phyloP scores from a whole-genome alignment of 176 grass and related monocot species.

The Puya raimondii region DNA sequence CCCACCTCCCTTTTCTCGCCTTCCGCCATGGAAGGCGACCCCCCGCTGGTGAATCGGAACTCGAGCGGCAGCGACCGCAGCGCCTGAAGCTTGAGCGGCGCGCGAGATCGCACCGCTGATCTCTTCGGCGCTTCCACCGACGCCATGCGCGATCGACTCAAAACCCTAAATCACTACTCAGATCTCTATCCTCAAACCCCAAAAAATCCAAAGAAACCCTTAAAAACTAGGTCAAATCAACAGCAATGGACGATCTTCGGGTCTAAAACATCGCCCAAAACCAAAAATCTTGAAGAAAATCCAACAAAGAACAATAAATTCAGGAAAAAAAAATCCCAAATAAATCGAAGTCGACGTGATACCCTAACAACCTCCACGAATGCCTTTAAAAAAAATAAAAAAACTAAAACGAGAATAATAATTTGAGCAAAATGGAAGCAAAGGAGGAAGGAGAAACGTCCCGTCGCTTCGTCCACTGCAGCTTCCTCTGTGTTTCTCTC shows the following conservation, averaged over 20 bases:
- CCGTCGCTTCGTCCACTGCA: too few relatives aligned
- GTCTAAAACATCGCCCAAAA: background rate
- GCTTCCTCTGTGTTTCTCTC: background rate
- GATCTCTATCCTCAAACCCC: background rate
- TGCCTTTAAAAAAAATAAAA: background rate
- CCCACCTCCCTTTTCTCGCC: conserved; percentile 14
- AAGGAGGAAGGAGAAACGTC: background rate
- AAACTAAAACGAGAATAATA: background rate
- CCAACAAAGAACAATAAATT: background rate
- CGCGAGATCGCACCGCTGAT: conserved; percentile 37
- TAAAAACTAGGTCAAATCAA: background rate
- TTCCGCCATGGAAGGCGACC: background rate
- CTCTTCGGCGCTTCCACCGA: conserved; percentile 67
- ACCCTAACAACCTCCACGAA: background rate
- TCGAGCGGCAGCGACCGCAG: conserved; percentile 57
- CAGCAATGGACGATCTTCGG: conserved; percentile 23
- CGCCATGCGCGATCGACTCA: conserved; percentile 41
- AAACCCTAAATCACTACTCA: conserved; percentile 4
- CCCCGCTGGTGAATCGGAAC: conserved; percentile 29
- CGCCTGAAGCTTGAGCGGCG: conserved; percentile 40
- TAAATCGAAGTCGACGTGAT: background rate
- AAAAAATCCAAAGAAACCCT: conserved; percentile 13
- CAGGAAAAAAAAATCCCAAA: background rate
- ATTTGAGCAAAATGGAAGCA: background rate
- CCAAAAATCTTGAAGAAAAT: conserved; percentile 12